Evolutionary conservation across 306 rosid genomes (phyloP), one percentile per base, ranked within the genome.

Genomic region (Acmispon strigosus): DNA sequence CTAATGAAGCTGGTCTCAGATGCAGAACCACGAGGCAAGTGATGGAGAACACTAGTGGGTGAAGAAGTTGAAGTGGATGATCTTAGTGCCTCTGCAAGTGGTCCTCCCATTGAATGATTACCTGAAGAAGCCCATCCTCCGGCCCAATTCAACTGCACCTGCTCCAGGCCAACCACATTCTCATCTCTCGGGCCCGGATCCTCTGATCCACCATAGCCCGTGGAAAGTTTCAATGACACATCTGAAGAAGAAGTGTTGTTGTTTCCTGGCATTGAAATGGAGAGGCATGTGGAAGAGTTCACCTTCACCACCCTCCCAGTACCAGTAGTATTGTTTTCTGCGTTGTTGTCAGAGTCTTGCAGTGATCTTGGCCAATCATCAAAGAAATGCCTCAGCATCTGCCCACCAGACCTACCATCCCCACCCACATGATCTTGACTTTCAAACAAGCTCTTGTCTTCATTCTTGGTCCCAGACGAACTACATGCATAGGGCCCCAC

Each of bases 41-140:
- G 92, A 78, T 87, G 96, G 15, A 95, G 76, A 50, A 91, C 97
- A 49, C 96, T 91, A 1, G 96, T 95, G 0, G 96, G 99, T 6
- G 96, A 89, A 2, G 96, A 86, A 62, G 84, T 79, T 50, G 96
- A 69, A 39, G 83, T 80, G 2, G 98, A 76, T 10, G 99, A 95
- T 55, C 93, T 84, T 10, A 95, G 84, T 10, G 96, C 99, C 73
- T 95, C 99, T 0, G 97, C 99, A 15, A 95, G 96, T 44, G 97
- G 99, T 8, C 97, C 99, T 4, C 99, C 99, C 99, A 90, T 81
- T 0, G 98, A 87, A 54, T 84, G 99, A 82, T 68, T 83, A 10
- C 80, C 39, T 0, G 85, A 64, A 50, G 85, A 64, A 50, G 66
- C 71, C 99, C 97, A 91, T 0, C 89, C 95, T 0, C 82, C 78